These are phyloP conservation scores for Trichoderma sp. DNA, from an alignment of 2,329 filamentous ascomycete genomes.

Conservation along the genomic window DNA sequence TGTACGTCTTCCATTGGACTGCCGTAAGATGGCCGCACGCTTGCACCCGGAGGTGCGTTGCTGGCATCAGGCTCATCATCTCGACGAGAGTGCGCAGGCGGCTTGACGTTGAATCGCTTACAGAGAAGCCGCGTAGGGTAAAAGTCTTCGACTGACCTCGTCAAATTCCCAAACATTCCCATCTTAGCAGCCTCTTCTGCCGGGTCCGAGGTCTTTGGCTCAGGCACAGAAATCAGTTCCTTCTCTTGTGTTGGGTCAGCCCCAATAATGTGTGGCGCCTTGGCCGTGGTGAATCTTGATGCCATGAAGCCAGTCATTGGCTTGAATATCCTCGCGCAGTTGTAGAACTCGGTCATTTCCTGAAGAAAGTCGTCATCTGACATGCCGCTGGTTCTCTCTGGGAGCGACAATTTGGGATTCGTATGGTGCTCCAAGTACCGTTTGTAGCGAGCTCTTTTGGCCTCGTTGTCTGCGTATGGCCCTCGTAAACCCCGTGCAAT, in stretches of 20 bases:
- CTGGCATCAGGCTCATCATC: slow-evolving; percentile 47
- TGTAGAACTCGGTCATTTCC: slow-evolving; percentile 76
- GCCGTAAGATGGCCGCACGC: neutral
- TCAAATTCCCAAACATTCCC: slow-evolving; percentile 93
- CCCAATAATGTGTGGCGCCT: slow-evolving; percentile 46
- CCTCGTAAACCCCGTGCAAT: slow-evolving; percentile 65
- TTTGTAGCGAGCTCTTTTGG: slow-evolving; percentile 79
- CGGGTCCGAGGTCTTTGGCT: slow-evolving; percentile 59
- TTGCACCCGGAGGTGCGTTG: slow-evolving; percentile 15
- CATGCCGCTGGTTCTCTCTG: slow-evolving; percentile 49
- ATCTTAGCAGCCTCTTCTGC: slow-evolving; percentile 84
- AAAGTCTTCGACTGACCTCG: slow-evolving; percentile 71
- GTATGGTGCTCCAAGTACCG: slow-evolving; percentile 79
- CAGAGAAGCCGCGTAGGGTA: slow-evolving; percentile 84
- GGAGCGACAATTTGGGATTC: slow-evolving; percentile 50
- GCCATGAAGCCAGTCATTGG: slow-evolving; percentile 93
- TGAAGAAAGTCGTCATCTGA: slow-evolving; percentile 75
- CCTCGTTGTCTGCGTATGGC: slow-evolving; percentile 82
- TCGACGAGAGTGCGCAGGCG: slow-evolving; percentile 68
- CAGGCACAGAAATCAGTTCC: slow-evolving; percentile 40
- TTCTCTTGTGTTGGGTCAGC: slow-evolving; percentile 28
- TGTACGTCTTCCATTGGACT: slow-evolving; percentile 19
- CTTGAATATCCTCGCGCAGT: slow-evolving; percentile 75
- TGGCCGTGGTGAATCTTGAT: slow-evolving; percentile 81
- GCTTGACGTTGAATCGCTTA: slow-evolving; percentile 88